Base-by-base conservation (phyloP, 2,329 filamentous ascomycete genomes). In the Bimuria novae-zelandiae region DNA sequence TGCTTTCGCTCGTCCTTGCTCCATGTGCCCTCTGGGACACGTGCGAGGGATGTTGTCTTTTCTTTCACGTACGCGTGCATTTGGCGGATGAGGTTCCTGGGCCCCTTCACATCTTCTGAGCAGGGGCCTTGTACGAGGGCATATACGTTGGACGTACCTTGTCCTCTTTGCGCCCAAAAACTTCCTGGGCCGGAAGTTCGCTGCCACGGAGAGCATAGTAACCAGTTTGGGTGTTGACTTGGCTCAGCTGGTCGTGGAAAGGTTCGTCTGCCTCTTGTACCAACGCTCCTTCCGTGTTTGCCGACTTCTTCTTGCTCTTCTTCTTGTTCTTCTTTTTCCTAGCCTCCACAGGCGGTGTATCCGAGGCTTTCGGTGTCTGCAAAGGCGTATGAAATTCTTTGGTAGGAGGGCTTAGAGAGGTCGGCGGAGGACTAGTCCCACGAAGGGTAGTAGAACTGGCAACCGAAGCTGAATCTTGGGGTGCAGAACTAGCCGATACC, bases 251-350 rank as follows among this genome's bases (percentile, higher is more conserved):
- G 14, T 48, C 33, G 27, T 43, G 25, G 39, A 55, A 55, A 3
- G 53, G 36, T 2, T 55, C 53, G 2, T 40, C 39, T 4, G 22
- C 10, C 39, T 47, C 22, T 29, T 47, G 44, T 3, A 14, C 19
- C 3, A 16, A 19, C 11, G 10, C 22, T 5, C 11, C 14, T 5
- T 16, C 27, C 17, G 14, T 17, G 14, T 40, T 33, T 6, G 12
- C 23, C 6, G 48, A 17, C 14, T 39, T 27, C 25, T 57, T 62
- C 75, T 79, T 80, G 72, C 79, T 80, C 61, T 70, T 72, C 32
- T 63, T 64, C 37, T 59, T 64, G 12, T 61, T 65, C 41, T 64
- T 62, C 54, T 68, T 67, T 56, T 64, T 66, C 48, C 60, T 62
- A 2, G 30, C 17, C 36, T 52, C 50, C 19, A n/a, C 23, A 19